Evolutionary conservation across 305 asterid genomes (phyloP).

Genomic region (Fraxinus nigra): DNA sequence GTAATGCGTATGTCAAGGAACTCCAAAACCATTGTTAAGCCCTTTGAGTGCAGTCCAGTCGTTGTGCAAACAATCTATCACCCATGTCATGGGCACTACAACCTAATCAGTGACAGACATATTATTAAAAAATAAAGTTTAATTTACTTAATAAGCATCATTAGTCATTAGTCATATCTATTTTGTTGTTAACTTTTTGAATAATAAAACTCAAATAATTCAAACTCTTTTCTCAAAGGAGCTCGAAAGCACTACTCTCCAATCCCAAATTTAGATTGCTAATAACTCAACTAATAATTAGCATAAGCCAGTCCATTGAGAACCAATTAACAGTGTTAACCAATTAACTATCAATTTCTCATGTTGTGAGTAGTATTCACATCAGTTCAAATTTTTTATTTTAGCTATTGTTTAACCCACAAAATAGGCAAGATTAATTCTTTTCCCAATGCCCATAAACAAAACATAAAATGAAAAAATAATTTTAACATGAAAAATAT

Average conservation of each 20-base stretch:
- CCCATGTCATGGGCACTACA: not conserved
- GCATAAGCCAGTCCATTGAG: not conserved
- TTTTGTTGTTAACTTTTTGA: not conserved
- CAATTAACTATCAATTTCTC: not conserved
- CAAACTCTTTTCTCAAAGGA: no score
- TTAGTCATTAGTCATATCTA: not conserved
- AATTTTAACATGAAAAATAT: not conserved
- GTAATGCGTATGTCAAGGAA: not conserved
- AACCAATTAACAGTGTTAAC: no score
- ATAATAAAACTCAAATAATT: not conserved
- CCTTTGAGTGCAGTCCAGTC: not conserved
- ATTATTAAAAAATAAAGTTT: not conserved
- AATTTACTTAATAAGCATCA: not conserved
- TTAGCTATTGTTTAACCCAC: not conserved
- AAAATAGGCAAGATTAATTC: not conserved
- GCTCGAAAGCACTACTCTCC: no score
- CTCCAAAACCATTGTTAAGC: not conserved
- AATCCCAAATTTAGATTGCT: not conserved
- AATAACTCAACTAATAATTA: not conserved
- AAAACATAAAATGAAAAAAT: not conserved
- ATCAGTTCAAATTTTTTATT: not conserved
- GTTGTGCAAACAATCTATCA: not conserved
- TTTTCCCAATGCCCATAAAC: not conserved
- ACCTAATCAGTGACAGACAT: not conserved
- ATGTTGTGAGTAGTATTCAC: not conserved